Base-by-base conservation (phyloP, 768 basidiomycete genomes). In the Suillus fuscotomentosus region DNA sequence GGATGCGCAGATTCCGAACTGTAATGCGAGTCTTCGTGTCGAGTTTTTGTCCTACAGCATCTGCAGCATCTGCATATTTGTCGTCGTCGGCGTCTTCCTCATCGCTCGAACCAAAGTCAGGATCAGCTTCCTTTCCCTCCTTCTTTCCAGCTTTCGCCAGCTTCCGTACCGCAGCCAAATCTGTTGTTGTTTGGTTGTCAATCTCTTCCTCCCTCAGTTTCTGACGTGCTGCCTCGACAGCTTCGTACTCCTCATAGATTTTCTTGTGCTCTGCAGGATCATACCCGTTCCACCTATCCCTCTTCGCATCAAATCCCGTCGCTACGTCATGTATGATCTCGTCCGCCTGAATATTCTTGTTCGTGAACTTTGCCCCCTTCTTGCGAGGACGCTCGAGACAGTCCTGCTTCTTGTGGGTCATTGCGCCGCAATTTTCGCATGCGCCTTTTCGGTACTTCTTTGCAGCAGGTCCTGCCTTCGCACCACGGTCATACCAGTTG, bases 281-380 rank as follows among this genome's bases (percentile, higher is more conserved):
- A 75, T 99, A 99, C 5, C 97, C 97, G 75, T 98, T 99, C 95
- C 97, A 99, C 61, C 97, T 82, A 75, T 99, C 97, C 42, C 97
- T 87, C 79, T 99, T 99, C 34, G 94, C 94, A 67, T 91, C 97
- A 70, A 95, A 99, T 3, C 89, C 91, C 31, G 79, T 68, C 14
- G 86, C 79, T 27, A 96, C 82, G 0, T 94, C 85, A 75, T 96
- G 94, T 62, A 96, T 82, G 22, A 97, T 77, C 73, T 99, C 97
- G 75, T 99, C 97, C 4, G 94, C 86, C 63, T 89, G 89, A 63
- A 99, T 98, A 72, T 97, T 81, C 76, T 86, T 90, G 78, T 90
- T 91, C 56, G 95, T 94, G 75, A 82, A 99, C 77, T 89, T 97
- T 57, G 97, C 97, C 50, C 97, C 97, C 74, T 93, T 93, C 83